Evolutionary conservation across 352 stramenopile species (phyloP), one percentile per base, ranked within the genome.

Genomic region (Hyaloperonospora brassicae): DNA sequence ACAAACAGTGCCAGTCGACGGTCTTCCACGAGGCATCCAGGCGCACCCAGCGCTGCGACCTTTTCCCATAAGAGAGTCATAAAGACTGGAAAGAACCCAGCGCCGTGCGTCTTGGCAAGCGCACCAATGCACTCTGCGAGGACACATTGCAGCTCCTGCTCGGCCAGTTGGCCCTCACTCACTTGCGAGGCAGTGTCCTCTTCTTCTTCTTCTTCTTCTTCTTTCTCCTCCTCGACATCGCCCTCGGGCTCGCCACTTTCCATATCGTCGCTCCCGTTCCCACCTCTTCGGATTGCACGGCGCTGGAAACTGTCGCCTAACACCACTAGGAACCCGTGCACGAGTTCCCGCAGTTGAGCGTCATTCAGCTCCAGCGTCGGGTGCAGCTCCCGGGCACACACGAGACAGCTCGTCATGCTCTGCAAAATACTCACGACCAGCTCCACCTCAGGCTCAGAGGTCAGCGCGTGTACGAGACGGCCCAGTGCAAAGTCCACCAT

Each of bases 391-490:
- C 73, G 70, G 3, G 78, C 75, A 55, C 86, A 55, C 27, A 55
- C 55, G 1, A 93, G 63, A 25, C 76, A 89, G 12, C 70, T 69
- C 35, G 78, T 89, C 76, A 93, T 91, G 59, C 73, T 88, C 61
- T 93, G 79, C 75, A 93, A 90, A 55, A 93, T 89, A 53, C 47
- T 87, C 55, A 91, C 69, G 10, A 91, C 80, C 34, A 93, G 64
- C 47, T 93, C 80, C n/a, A 91, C 67, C 22, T 93, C 83, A 0
- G 80, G 80, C 62, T 93, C 83, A 4, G 80, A 89, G 8, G 78
- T 86, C 40, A 93, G 66, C 25, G 83, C 83, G 46, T 87, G 64
- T 7, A 93, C 72, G 27, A 93, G 59, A 1, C 83, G 75, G 34
- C 83, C 83, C 11, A 93, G 73, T 34, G 73, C 79, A 61, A 90